Evolutionary conservation across 2,329 filamentous ascomycete genomes (phyloP).

Genomic region (Elsinoe arachidis): DNA sequence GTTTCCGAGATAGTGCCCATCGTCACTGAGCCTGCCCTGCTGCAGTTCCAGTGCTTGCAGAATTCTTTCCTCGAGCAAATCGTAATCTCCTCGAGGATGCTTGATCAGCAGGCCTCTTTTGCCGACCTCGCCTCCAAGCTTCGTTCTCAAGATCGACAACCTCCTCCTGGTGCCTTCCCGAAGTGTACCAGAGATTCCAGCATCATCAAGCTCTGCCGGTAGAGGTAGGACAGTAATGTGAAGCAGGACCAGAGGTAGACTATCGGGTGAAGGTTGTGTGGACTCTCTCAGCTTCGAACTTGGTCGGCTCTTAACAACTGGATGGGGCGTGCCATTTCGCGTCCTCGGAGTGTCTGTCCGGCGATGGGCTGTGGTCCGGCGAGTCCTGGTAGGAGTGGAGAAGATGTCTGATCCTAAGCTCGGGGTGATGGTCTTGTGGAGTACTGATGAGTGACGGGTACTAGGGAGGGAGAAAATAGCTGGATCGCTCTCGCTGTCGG

Average conservation of each 20-base stretch:
- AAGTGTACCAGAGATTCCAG: slow-evolving; percentile 43
- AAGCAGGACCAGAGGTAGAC: slow-evolving; percentile 61
- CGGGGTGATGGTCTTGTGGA: not conserved
- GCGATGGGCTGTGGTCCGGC: not conserved
- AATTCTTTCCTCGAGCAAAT: slow-evolving; percentile 67
- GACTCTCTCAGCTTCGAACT: not conserved
- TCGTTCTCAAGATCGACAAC: slow-evolving; percentile 51
- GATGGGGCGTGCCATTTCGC: not conserved
- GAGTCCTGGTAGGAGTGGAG: not conserved
- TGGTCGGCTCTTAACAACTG: not conserved
- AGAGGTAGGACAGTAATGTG: slow-evolving; percentile 70
- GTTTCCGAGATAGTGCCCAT: slow-evolving; percentile 60
- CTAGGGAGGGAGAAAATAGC: not conserved
- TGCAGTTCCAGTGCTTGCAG: slow-evolving; percentile 67
- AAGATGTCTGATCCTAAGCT: not conserved
- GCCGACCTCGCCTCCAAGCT: slow-evolving; percentile 62
- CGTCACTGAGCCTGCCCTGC: slow-evolving; percentile 61
- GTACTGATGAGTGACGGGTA: not conserved
- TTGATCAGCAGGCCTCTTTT: slow-evolving; percentile 66
- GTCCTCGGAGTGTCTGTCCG: not conserved
- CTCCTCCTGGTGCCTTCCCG: slow-evolving; percentile 49
- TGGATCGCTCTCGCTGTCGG: not conserved
- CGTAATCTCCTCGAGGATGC: slow-evolving; percentile 72
- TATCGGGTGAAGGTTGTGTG: slow-evolving; percentile 8
- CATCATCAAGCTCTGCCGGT: slow-evolving; percentile 41